Percentiles rank a stretch among this genome's conserved stretches.
These are phyloP conservation scores for Trichocomaceae sp. DNA, from an alignment of 2,329 filamentous ascomycete species.

Conservation along the genomic window DNA sequence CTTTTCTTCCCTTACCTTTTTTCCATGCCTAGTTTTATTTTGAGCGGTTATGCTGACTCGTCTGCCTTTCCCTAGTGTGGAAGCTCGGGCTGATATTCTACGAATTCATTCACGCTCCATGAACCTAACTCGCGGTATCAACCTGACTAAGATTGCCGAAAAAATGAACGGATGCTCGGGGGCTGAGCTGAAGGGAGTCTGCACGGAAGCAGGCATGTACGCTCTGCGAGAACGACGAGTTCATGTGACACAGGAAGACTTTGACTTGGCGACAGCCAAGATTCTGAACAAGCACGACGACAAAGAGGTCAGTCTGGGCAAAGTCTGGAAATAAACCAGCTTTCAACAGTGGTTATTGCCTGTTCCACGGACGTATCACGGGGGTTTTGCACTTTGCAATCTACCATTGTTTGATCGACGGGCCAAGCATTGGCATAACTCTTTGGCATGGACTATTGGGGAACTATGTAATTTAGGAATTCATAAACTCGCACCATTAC, in stretches of 20 bases:
- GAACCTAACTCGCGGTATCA: slow-evolving; percentile 96
- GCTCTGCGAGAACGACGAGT: slow-evolving; percentile 90
- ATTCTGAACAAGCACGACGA: slow-evolving; percentile 99
- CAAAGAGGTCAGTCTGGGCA: slow-evolving; percentile 86
- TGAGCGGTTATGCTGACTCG: slow-evolving; percentile 14
- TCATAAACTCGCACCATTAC: background rate
- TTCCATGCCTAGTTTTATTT: slow-evolving; percentile 14
- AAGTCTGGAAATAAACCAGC: slow-evolving; percentile 67
- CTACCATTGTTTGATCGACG: slow-evolving; percentile 8
- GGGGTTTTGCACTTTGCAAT: background rate
- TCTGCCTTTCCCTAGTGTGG: slow-evolving; percentile 48
- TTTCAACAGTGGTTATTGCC: background rate
- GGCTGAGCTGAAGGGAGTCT: slow-evolving; percentile 96
- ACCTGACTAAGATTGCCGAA: slow-evolving; percentile 96
- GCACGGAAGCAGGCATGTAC: slow-evolving; percentile 98
- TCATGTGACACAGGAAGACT: slow-evolving; percentile 98
- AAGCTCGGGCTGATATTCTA: slow-evolving; percentile 94
- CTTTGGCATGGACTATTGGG: slow-evolving; percentile 6
- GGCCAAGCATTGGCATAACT: slow-evolving; percentile 7
- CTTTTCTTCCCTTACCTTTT: slow-evolving; percentile 3
- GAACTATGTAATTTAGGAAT: slow-evolving; percentile 7
- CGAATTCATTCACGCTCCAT: slow-evolving; percentile 97
- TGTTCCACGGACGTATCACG: background rate
- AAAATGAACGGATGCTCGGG: slow-evolving; percentile 99
- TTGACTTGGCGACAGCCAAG: slow-evolving; percentile 97